Evolutionary conservation across 345 rosid species (phyloP), one percentile per base, ranked within the genome.

Genomic region (Acer yangbiense): DNA sequence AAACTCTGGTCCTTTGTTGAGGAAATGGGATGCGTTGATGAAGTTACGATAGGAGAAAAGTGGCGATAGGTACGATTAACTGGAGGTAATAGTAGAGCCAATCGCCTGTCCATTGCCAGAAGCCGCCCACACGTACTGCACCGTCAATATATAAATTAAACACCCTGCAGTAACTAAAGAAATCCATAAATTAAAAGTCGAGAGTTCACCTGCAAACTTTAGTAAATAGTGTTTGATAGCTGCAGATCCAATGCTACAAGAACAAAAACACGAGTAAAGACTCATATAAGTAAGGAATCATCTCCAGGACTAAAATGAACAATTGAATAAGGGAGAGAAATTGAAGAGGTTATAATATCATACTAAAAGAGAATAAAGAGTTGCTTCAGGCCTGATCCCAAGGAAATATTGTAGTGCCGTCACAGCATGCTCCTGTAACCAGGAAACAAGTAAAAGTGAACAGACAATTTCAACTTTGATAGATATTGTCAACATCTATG

Each of bases 181-280:
- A 69, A 46, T 32, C 13, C 54, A 29, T 17, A 72, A 72, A 76
- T 9, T 63, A 52, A 44, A 72, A 76, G 77, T 77, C 35, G 52
- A 68, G 69, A 65, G 39, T 58, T 48, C 79, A 92, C 98, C 91
- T 86, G 97, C 97, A 94, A 50, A 83, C 84, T 87, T 91, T 89
- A 75, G 86, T 78, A 77, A 91, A 91, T 18, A 96, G 68, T 68
- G 91, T 88, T 76, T 91, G 93, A 79, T 92, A 92, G 86, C 90
- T 89, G 89, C 95, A 87, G 57, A 93, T 86, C 99, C 97, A 96
- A 84, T 71, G 89, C 99, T 91, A 65, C 58, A 82, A 76, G 76
- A 74, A 74, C 54, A 83, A 75, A 71, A 2, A 67, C 70, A 67
- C 3, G 60, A 9, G 55, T 35, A 71, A 72, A 71, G 65, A 7